Base-by-base conservation (phyloP, 345 rosid species). In the Abelmoschus esculentus region DNA sequence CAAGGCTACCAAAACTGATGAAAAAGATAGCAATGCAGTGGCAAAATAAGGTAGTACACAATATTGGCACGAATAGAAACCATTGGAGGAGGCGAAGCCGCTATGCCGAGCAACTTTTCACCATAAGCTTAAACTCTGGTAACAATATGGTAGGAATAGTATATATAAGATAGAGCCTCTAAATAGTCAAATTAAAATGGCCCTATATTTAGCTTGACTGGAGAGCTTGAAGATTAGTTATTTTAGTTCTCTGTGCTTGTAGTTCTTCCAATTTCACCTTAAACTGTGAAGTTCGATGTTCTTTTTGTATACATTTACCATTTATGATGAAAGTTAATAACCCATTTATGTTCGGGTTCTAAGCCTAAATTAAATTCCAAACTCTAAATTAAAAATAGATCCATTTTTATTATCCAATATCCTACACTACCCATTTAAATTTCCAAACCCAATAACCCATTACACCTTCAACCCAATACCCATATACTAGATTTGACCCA, bases 1-100 rank as follows among this genome's bases (percentile, higher is more conserved):
- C 38, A 40, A 77, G 59, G 64, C 9, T 36, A 38, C 64, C 61
- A 15, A 52, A 18, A 34, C 44, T 1, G 72, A 73, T 63, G 63
- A 49, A 61, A 52, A 53, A 4, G 63, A 42, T 36, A 50, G 58
- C 38, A 40, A 22, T 64, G 10, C 26, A 63, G 54, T 18, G 55
- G 65, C 49, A n/a, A 42, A 3, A 26, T 72, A 31, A 71, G 69
- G 49, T 26, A 5, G 14, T 5, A 50, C 9, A 17, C 5, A 19
- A 18, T 63, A 40, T 63, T 8, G 29, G 13, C 38, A 14, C 8
- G 2, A 7, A 10, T 46, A 22, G 19, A 46, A 65, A 44, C 54
- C 54, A 64, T 42, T 54, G 22, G 32, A 22, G 36, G 36, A 65
- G 54, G 14, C 55, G 55, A n/a, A 46, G 0, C 13, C 8, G 7